phyloP scores from a whole-genome alignment of 352 stramenopile species.

The Pythium aphanidermatum region DNA sequence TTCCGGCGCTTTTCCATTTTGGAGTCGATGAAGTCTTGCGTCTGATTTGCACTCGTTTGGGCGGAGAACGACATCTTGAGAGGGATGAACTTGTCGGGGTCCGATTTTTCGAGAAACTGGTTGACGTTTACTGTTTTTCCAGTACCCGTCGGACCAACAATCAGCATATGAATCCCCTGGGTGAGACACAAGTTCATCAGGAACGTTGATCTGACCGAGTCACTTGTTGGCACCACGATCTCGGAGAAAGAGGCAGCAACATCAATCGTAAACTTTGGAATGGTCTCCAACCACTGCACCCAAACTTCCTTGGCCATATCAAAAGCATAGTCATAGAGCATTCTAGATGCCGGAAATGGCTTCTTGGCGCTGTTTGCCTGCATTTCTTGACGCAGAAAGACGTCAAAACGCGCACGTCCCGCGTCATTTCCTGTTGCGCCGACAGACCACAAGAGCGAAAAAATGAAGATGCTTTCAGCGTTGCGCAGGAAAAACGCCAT shows the following conservation, averaged over 20 bases:
- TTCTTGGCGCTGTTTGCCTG: slow-evolving; percentile 44
- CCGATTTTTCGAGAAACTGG: slow-evolving; percentile 84
- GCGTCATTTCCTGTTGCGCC: slow-evolving; percentile 86
- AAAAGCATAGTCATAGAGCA: slow-evolving; percentile 92
- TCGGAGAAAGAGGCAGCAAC: slow-evolving; percentile 83
- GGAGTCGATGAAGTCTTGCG: slow-evolving; percentile 90
- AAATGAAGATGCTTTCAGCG: slow-evolving; percentile 89
- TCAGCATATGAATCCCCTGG: slow-evolving; percentile 86
- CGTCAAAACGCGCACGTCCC: slow-evolving; percentile 80
- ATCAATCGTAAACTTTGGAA: slow-evolving; percentile 70
- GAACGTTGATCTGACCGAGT: slow-evolving; percentile 91
- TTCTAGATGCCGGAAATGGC: slow-evolving; percentile 42
- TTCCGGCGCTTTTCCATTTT: slow-evolving; percentile 94
- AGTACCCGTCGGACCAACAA: slow-evolving; percentile 92
- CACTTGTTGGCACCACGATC: slow-evolving; percentile 91
- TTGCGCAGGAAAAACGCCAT: slow-evolving; percentile 67
- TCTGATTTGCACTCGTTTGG: slow-evolving; percentile 91
- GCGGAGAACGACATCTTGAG: slow-evolving; percentile 91
- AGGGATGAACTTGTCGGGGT: slow-evolving; percentile 89
- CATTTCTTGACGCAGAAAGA: slow-evolving; percentile 85
- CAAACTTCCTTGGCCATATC: slow-evolving; percentile 72
- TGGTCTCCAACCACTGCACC: slow-evolving; percentile 91
- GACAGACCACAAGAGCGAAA: slow-evolving; percentile 90
- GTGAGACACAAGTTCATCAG: slow-evolving; percentile 85
- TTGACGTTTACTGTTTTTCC: slow-evolving; percentile 95